Conservation (phyloP, 1,139 yeast genomes). For the Blastobotrys illinoisensis region DNA sequence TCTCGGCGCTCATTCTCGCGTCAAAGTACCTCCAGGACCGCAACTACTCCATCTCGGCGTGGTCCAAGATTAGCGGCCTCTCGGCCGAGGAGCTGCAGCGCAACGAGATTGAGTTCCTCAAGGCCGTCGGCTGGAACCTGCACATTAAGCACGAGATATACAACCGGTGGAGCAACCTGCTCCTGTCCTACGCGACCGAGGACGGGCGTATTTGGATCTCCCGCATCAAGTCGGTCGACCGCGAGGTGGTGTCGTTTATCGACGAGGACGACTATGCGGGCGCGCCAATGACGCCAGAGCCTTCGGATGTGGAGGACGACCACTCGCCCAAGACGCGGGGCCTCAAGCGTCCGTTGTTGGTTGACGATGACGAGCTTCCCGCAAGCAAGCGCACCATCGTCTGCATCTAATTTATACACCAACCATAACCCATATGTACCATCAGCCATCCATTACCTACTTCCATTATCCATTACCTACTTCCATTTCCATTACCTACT, state of each 20-base stretch:
- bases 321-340: background rate
- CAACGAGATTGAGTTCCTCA: conserved; percentile 53
- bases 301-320: conserved; percentile 5
- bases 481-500: too few relatives aligned
- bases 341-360: background rate
- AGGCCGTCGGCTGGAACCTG: conserved; percentile 50
- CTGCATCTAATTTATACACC: background rate
- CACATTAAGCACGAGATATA: conserved; percentile 47
- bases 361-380: background rate
- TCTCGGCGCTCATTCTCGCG: conserved; percentile 62
- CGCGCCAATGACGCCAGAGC: background rate
- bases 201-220: conserved; percentile 57
- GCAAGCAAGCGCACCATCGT: background rate
- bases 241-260: conserved; percentile 3
- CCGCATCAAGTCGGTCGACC: conserved; percentile 6
- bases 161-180: conserved; percentile 45
- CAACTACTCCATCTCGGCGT: conserved; percentile 62
- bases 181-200: conserved; percentile 42
- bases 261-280: background rate
- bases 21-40: conserved; percentile 71
- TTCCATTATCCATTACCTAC: too few relatives aligned
- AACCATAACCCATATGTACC: background rate
- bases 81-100: conserved; percentile 43
- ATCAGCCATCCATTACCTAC: too few relatives aligned
- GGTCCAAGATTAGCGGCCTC: conserved; percentile 72